Base-by-base conservation (phyloP, 2,329 filamentous ascomycete genomes). In the Penicillium sp. region DNA sequence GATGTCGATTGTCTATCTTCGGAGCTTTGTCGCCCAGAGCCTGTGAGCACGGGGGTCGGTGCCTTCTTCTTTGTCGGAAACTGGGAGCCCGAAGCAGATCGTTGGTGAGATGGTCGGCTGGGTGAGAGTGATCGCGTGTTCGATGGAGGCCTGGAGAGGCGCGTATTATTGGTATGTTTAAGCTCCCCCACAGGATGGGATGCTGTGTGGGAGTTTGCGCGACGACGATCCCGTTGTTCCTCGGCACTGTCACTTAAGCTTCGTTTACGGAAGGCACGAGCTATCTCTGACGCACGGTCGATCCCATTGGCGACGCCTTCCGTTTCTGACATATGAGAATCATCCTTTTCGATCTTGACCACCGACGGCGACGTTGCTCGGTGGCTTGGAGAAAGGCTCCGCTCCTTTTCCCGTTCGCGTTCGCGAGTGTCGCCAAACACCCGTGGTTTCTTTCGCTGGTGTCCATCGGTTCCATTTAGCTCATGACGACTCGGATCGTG, bases 1-100 rank as follows among this genome's bases (percentile, higher is more conserved):
- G 69, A 71, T 6, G 69, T 67, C 4, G 71, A 74, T 26, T 68
- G 64, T 17, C 70, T 64, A 52, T 75, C 73, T 56, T 74, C 73
- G 4, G 73, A 76, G 45, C 64, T 64, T 52, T 73, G 72, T 33
- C 72, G 66, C 45, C 61, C 64, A 26, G 65, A 67, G 19, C 67
- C 70, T n/a, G 71, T 68, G 31, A 69, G 57, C 19, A 70, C 57
- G 10, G 70, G 68, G 4, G 73, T 67, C 12, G 70, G 69, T 2
- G 65, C 62, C 52, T 71, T 75, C 53, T 63, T 69, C 53, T 64
- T 68, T 12, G 59, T 55, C 7, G 56, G 54, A 15, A 57, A 56
- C 17, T 65, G 67, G 19, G 65, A 63, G 17, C 66, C 66, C 24
- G 69, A 71, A 15, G 59, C 56, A 28, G 63, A 64, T 54, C 68